Base-by-base conservation (phyloP, 164 flowering plant genomes). In the Brasenia schreberi region DNA sequence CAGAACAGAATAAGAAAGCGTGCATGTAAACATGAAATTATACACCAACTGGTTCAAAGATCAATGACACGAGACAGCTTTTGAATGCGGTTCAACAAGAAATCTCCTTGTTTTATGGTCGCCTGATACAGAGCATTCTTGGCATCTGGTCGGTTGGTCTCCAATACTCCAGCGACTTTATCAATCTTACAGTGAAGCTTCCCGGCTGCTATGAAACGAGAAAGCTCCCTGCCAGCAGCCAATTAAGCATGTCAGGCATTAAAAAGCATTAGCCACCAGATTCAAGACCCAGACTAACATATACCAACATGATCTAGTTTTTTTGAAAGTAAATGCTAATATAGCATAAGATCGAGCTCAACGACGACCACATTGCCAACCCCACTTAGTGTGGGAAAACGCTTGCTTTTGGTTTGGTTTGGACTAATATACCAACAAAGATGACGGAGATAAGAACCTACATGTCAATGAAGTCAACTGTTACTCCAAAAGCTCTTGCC, bases 121-220 rank as follows among this genome's bases (percentile, higher is more conserved):
- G 96, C 83, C 77, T 93, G 98, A 72, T 93, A 93, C 6, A 93
- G 88, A 45, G 97, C 97, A 77, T 93, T 93, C 82, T 90, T 90
- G 11, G 96, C 89, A 74, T 93, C 98, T 0, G 98, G 97, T 11
- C 96, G 85, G 68, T 94, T 94, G 2, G 98, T 94, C 71, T 94
- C 98, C 45, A 91, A 77, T 39, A 91, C 97, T n/a, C 98, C 97
- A n/a, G 96, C 95, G 52, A 94, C 97, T 76, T 91, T 91, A 67
- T 94, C 99, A 42, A 94, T 91, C 87, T 94, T 94, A 82, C 97
- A 91, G 65, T 94, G 99, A 65, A 94, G 93, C 79, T 89, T 94
- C 64, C 96, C 97, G 1, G 97, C 99, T 6, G 99, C 96, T 66
- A 94, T 91, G 62, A 94, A 94, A 18, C 95, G 93, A 4, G 99